Base-by-base conservation (phyloP, 1,139 yeast species). In the Lodderomyces theae region DNA sequence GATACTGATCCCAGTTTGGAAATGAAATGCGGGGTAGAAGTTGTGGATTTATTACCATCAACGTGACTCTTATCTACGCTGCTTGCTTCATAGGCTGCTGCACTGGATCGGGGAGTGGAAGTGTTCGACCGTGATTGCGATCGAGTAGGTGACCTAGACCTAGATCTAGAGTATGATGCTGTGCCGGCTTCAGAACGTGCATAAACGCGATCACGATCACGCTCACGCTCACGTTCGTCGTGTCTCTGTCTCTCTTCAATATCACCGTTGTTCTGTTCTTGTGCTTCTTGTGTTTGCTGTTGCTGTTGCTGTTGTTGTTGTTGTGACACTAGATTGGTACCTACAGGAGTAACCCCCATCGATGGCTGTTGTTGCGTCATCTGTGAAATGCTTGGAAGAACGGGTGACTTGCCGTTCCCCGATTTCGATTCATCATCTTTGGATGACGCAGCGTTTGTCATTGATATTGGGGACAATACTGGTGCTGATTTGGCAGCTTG, bases 341-440 rank as follows among this genome's bases (percentile, higher is more conserved):
- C n/a, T n/a, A n/a, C n/a, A 9, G 13, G 13, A 17, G n/a, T 31
- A 3, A 12, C 23, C 9, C 16, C 8, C 15, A 10, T n/a, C 22
- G 24, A 10, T 4, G 16, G 35, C 22, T 32, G 24, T 10, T 32
- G 24, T 10, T 22, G 9, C 5, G 39, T 38, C 21, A 46, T 42
- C 15, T 42, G 48, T 13, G 23, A 21, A 1, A 44, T 44, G 24
- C 43, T 45, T 10, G 49, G 49, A 29, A 46, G 41, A n/a, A 34
- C 12, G 6, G 48, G 48, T 3, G 48, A 44, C 24, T 43, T 41
- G 22, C 48, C 49, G 1, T 45, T 42, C 15, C 47, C 33, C 2
- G 36, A n/a, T 18, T 18, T 23, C n/a, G 28, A n/a, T 26, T 12
- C 5, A 9, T n/a, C 19, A n/a, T 6, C 21, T 34, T 16, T 21